Percentiles rank a stretch among this genome's conserved stretches.
phyloP scores from a whole-genome alignment of 768 basidiomycete species.

The Amanita molliuscula region DNA sequence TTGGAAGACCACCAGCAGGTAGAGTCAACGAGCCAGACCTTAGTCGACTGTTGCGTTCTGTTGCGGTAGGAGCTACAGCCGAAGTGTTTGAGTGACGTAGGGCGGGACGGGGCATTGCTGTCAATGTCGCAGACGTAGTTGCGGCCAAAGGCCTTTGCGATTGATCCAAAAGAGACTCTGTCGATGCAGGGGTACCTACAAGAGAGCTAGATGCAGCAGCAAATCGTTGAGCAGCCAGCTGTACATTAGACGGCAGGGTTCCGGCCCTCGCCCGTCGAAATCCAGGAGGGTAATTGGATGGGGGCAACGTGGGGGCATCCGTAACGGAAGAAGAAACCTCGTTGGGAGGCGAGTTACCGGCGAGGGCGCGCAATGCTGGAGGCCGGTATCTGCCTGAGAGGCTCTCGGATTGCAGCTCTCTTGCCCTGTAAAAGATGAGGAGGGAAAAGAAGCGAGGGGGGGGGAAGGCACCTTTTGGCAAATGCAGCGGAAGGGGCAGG shows the following conservation, averaged over 20 bases:
- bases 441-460: conserved; percentile 10
- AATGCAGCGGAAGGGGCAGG: conserved; percentile 85
- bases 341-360: conserved; percentile 64
- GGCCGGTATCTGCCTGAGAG: conserved; percentile 64
- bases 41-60: conserved; percentile 71
- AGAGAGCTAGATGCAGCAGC: conserved; percentile 56
- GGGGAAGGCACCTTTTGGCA: conserved; percentile 60
- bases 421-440: conserved; percentile 42
- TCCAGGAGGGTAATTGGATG: conserved; percentile 73
- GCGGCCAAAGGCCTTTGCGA: conserved; percentile 39
- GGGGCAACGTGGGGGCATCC: conserved; percentile 49
- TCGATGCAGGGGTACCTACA: conserved; percentile 31
- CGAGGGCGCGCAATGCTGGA: conserved; percentile 67
- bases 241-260: conserved; percentile 93
- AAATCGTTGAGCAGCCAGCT: conserved; percentile 77
- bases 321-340: conserved; percentile 50
- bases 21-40: conserved; percentile 90
- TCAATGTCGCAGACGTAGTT: conserved; percentile 28
- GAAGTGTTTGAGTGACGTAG: conserved; percentile 72
- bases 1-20: conserved; percentile 64
- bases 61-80: conserved; percentile 36
- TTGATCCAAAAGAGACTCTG: conserved; percentile 36
- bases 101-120: conserved; percentile 45
- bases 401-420: conserved; percentile 77
- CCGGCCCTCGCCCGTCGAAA: conserved; percentile 95